phyloP scores from a whole-genome alignment of 257 asterid species.

The Gynochthodes officinalis region DNA sequence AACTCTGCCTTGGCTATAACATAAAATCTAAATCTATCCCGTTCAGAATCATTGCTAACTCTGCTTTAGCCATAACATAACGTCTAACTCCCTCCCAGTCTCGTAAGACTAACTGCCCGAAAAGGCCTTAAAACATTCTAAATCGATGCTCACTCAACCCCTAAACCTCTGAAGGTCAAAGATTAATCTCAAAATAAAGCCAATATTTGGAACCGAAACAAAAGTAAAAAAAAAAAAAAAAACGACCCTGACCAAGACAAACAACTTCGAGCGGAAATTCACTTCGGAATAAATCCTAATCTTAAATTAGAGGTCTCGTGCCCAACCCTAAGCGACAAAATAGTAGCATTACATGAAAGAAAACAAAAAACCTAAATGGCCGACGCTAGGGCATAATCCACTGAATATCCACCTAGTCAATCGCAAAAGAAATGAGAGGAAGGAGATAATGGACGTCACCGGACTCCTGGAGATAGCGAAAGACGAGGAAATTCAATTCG shows the following conservation, averaged over 20 bases:
- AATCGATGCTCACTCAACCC: not conserved
- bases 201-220: not conserved
- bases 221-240: not conserved
- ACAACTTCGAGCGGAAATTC: not conserved
- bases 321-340: not conserved
- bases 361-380: not conserved
- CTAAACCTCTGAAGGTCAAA: not conserved
- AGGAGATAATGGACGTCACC: slow-evolving; percentile 18
- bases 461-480: slow-evolving; percentile 49
- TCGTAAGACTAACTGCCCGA: not conserved
- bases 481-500: slow-evolving; percentile 39
- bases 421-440: not conserved
- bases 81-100: not conserved
- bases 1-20: not conserved
- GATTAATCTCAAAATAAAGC: not conserved
- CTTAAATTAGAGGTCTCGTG: no score
- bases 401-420: not conserved
- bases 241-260: not conserved
- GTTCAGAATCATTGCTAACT: not conserved
- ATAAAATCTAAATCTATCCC: not conserved
- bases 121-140: not conserved
- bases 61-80: not conserved
- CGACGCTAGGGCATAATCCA: no score
- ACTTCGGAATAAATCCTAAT: not conserved
- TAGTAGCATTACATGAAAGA: not conserved